phyloP scores from a whole-genome alignment of 345 rosid species.

The Garcia nutans region DNA sequence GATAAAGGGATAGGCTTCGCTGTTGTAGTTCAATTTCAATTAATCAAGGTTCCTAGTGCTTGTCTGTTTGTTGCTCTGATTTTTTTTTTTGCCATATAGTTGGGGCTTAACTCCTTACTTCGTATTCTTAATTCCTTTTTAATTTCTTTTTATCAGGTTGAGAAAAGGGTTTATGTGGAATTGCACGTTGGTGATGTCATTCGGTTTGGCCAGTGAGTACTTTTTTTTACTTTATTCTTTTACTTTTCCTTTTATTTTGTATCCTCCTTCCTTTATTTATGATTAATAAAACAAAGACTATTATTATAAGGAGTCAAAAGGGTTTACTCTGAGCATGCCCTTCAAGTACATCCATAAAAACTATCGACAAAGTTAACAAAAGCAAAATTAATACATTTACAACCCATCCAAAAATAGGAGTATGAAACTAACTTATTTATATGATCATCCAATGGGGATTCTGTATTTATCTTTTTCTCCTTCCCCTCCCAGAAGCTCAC shows the following conservation, averaged over 20 bases:
- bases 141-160: constrained; percentile 42
- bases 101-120: background rate
- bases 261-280: constrained; percentile 13
- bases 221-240: constrained; percentile 14
- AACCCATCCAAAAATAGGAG: background rate
- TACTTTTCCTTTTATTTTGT: constrained; percentile 2
- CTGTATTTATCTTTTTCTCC: too few relatives aligned
- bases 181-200: constrained; percentile 86
- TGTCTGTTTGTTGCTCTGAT: background rate
- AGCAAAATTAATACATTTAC: background rate
- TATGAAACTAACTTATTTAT: background rate
- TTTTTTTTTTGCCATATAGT: background rate
- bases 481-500: background rate
- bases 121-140: background rate
- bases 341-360: background rate
- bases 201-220: constrained; percentile 87
- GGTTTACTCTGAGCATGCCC: background rate
- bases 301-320: background rate
- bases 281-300: constrained; percentile 2
- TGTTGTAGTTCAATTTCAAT: background rate
- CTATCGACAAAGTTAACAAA: background rate
- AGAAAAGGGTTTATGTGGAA: constrained; percentile 60
- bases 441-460: background rate
- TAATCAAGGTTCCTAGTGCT: background rate
- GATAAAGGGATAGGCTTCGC: background rate